phyloP scores from a whole-genome alignment of 2,329 filamentous ascomycete species.

The Ampelomyces quisqualis region DNA sequence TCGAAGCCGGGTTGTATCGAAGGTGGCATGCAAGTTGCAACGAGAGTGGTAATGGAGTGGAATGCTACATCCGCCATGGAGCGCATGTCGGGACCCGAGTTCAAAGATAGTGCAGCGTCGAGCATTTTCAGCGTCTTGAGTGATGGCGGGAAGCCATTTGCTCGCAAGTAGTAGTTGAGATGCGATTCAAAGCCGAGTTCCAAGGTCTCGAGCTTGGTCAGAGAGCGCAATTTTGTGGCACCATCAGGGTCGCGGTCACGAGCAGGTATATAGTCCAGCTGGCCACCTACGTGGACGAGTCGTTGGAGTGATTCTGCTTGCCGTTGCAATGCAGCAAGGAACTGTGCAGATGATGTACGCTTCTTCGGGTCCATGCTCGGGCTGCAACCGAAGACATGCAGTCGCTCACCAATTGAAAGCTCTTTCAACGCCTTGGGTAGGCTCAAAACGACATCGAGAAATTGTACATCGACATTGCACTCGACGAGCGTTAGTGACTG shows the following conservation, averaged over 20 bases:
- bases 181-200: slow-evolving; percentile 33
- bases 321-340: slow-evolving; percentile 30
- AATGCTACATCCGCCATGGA: slow-evolving; percentile 17
- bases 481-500: slow-evolving; percentile 39
- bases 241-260: slow-evolving; percentile 18
- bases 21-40: slow-evolving; percentile 16
- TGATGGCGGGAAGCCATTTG: slow-evolving; percentile 25
- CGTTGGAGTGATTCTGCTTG: slow-evolving; percentile 37
- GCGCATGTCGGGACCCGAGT: slow-evolving; percentile 15
- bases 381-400: slow-evolving; percentile 30
- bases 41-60: slow-evolving; percentile 19
- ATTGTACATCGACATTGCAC: slow-evolving; percentile 37
- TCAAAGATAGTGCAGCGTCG: slow-evolving; percentile 27
- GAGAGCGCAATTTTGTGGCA: slow-evolving; percentile 21
- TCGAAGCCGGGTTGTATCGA: slow-evolving; percentile 15
- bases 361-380: slow-evolving; percentile 16
- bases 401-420: slow-evolving; percentile 37
- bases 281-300: slow-evolving; percentile 32
- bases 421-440: slow-evolving; percentile 36
- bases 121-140: slow-evolving; percentile 31
- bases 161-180: slow-evolving; percentile 27
- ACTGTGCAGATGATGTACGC: slow-evolving; percentile 26
- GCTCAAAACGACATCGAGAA: slow-evolving; percentile 31
- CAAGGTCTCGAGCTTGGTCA: slow-evolving; percentile 29
- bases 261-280: slow-evolving; percentile 10